phyloP scores from a whole-genome alignment of 441 rosid genomes.

The Eugenia klotzschiana region DNA sequence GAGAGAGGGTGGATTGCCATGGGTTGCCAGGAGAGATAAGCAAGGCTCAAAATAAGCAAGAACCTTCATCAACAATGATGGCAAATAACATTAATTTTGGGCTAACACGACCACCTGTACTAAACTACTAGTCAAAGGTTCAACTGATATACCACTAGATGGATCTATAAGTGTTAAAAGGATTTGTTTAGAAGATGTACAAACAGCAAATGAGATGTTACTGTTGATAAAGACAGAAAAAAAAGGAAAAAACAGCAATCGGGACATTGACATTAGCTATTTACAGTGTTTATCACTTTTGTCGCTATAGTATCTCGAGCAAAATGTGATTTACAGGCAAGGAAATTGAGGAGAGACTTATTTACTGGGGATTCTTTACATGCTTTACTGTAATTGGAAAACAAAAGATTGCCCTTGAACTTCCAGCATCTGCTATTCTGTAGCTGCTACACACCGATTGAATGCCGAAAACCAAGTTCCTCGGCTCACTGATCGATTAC shows the following conservation, averaged over 20 bases:
- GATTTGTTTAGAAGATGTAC: neutral
- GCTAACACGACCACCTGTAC: neutral
- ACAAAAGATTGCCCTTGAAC: neutral
- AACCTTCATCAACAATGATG: neutral
- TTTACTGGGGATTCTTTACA: neutral
- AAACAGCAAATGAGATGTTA: neutral
- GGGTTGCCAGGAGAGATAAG: neutral
- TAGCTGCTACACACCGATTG: constrained; percentile 42
- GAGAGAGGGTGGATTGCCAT: neutral
- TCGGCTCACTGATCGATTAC: constrained; percentile 24
- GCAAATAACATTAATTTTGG: neutral
- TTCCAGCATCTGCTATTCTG: constrained; percentile 41
- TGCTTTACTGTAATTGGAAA: neutral
- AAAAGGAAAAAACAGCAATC: neutral
- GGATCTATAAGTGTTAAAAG: neutral
- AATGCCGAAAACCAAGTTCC: constrained; percentile 63
- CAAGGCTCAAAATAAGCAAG: neutral
- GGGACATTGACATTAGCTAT: neutral
- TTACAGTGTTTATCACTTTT: neutral
- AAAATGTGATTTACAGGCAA: neutral
- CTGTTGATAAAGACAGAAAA: neutral
- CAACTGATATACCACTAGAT: neutral
- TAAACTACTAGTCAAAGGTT: neutral
- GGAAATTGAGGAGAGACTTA: neutral
- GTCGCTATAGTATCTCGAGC: neutral